Evolutionary conservation across 352 stramenopile species (phyloP), one percentile per base, ranked within the genome.

Genomic region (Globisporangium paddicum): DNA sequence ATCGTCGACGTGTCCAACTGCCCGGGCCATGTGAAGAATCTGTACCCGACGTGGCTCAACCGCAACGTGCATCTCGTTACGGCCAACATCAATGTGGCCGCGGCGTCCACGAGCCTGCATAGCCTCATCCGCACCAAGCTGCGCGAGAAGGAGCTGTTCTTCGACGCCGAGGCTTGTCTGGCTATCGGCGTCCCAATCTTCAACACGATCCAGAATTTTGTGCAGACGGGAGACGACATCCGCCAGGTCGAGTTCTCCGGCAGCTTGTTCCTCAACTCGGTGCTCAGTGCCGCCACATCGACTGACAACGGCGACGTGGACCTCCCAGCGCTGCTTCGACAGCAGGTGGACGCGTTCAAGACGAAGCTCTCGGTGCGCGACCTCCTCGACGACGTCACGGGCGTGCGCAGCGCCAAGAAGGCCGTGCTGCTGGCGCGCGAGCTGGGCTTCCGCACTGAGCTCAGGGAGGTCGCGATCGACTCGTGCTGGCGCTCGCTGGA

Each of bases 1-100:
- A 92, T 98, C 56, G 85, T 99, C 53, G 96, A 99, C 64, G 95
- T 96, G 37, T 97, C 93, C 5, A 91, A 95, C 64, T 90, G 92
- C 47, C 72, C 74, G 2, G 61, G 79, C n/a, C 75, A 89, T 61
- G 82, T 94, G n/a, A 79, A 86, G 21, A 68, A 75, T 25, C 72
- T 94, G 49, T 96, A 98, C 69, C 82, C 86, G 21, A 67, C 77
- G 34, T 99, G 95, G 95, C 68, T 98, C 4, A 77, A 63, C 16
- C 74, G 77, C 52, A 94, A 96, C 54, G 82, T 97, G 63, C 87
- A 98, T 69, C 71, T 99, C 34, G 90, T 98, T 51, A 98, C 88
- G 13, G 84, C 88, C 19, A 98, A 98, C 62, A 83, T 96, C 59
- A 91, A 96, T 58, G 91, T 91, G 34, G 77, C 94, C 13, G 86